Percentiles rank a stretch among this genome's conserved stretches.
These are phyloP conservation scores for Sanghuangporus sanghuang DNA, from an alignment of 1,284 basidiomycete genomes.

Conservation along the genomic window DNA sequence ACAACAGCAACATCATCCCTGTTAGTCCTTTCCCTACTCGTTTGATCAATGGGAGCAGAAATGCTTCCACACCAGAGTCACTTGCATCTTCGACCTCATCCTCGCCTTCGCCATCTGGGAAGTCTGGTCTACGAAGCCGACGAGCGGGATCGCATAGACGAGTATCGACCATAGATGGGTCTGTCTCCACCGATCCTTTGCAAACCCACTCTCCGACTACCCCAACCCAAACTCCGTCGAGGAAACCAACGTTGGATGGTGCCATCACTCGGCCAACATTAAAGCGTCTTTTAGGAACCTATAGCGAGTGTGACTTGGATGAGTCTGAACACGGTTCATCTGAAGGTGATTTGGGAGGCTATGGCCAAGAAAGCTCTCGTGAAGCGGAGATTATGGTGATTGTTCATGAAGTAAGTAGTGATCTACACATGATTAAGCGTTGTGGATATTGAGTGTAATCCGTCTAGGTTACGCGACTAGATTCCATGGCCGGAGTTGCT, in stretches of 20 bases:
- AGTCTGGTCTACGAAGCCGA: conserved; percentile 10
- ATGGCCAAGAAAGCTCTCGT: not conserved
- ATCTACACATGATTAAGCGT: not conserved
- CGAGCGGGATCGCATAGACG: conserved; percentile 4
- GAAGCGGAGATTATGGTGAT: conserved; percentile 14
- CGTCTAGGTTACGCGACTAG: conserved; percentile 58
- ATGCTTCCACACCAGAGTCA: not conserved
- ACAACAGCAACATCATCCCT: not conserved
- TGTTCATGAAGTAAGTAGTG: conserved; percentile 13
- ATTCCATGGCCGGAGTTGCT: conserved; percentile 81
- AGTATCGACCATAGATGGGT: conserved; percentile 1
- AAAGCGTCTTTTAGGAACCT: not conserved
- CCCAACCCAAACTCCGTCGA: not conserved
- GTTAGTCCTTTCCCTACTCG: not conserved
- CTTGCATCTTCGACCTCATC: not conserved
- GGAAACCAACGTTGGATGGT: not conserved
- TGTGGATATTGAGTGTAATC: not conserved
- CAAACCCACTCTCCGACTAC: not conserved
- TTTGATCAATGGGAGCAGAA: not conserved
- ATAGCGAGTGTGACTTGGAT: not conserved
- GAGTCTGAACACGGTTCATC: not conserved
- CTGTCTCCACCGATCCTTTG: conserved; percentile 10
- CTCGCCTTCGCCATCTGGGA: not conserved
- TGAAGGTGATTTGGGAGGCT: not conserved
- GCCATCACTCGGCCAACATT: conserved; percentile 7